Percentiles rank a stretch among this genome's conserved stretches.
Conservation (phyloP, 148 eudicot species). For the Vaccinium vitisidaea region DNA sequence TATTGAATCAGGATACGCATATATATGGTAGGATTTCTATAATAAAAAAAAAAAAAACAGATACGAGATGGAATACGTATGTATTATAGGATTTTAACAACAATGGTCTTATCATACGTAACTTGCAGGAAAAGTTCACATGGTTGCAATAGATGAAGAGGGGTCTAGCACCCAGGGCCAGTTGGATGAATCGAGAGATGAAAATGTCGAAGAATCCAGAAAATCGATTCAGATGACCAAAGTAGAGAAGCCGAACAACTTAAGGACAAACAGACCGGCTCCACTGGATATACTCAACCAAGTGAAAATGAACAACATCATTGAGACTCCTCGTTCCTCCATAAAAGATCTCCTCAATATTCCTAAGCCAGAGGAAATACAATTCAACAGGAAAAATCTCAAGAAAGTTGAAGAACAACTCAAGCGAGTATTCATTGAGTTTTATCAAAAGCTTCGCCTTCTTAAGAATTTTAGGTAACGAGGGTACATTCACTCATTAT, state of each 20-base stretch:
- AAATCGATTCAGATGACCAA: not conserved
- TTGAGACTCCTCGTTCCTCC: conserved; percentile 36
- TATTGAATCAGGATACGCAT: no score
- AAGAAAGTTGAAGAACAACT: conserved; percentile 27
- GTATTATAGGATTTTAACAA: no score
- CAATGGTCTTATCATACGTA: not conserved
- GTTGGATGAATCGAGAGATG: not conserved
- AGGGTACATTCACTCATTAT: not conserved
- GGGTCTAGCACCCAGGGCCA: conserved; percentile 6
- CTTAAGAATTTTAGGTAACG: conserved; percentile 39
- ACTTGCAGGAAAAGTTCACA: conserved; percentile 14
- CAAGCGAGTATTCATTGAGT: conserved; percentile 32
- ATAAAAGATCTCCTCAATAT: conserved; percentile 23
- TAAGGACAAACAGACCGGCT: conserved; percentile 11
- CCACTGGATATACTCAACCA: conserved; percentile 28
- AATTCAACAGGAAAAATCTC: conserved; percentile 29
- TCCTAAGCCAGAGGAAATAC: conserved; percentile 14
- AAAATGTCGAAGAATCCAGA: not conserved
- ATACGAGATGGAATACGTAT: no score
- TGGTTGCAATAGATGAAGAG: conserved; percentile 30
- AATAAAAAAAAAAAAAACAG: no score
- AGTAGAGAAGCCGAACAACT: not conserved
- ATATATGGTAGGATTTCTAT: no score
- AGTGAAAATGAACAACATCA: conserved; percentile 31
- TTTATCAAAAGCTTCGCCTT: conserved; percentile 33